Base-by-base conservation (phyloP, 306 rosid species). In the Citrullus colocynthis region DNA sequence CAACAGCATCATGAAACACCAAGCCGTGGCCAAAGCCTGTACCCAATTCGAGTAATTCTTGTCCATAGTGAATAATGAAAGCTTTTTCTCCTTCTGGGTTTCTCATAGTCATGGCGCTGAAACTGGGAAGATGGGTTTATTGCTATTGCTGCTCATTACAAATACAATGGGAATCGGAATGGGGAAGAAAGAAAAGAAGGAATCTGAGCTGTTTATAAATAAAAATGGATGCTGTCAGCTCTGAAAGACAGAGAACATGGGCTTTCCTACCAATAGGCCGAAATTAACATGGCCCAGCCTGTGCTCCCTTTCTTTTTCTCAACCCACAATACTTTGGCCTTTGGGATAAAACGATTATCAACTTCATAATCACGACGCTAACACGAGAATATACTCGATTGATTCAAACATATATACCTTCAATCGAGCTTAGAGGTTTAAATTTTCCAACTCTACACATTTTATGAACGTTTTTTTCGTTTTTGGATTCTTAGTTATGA, bases 1-100 rank as follows among this genome's bases (percentile, higher is more conserved):
- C 52, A 90, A 74, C 79, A 93, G 60, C 80, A 90, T 48, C 86
- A 93, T 88, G 79, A 91, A 79, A 48, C 93, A 91, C 88, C 88
- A 86, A 37, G 87, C 98, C 0, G 85, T 63, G 24, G 88, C 98
- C 71, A 91, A 49, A 59, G 92, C 93, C 67, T 88, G 79, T 17
- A 60, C 88, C 97, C 89, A 91, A 17, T 82, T 88, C 81, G 83
- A 59, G 64, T 85, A 86, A 32, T 82, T 74, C 76, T 49, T 52
- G 20, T 52, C 84, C 90, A 81, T 86, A 30, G 7, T 62, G n/a
- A 16, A 63, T 37, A 6, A 14, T 13, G 36, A 62, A 37, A 65
- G 28, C n/a, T 63, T 41, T 1, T 62, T 41, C 6, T 52, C 1
- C 16, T 37, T 36, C 9, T 36, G 13, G 6, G 14, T 39, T 48